phyloP scores from a whole-genome alignment of 169 alveolate species.

The Babesia ovis region DNA sequence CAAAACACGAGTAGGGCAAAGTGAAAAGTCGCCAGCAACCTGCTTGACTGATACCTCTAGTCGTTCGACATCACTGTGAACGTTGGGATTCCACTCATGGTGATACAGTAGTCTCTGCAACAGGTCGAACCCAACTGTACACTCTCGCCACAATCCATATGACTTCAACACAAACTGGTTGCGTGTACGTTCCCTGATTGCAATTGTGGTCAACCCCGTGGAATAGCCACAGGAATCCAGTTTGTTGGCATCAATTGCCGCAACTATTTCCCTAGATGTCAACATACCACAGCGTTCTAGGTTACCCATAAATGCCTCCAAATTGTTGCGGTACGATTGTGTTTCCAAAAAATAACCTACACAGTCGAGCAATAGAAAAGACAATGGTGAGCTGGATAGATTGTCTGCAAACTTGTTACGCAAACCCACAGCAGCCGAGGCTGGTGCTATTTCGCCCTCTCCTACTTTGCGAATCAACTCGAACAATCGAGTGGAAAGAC shows the following conservation, averaged over 20 bases:
- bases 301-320: slow-evolving; percentile 23
- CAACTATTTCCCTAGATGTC: slow-evolving; percentile 54
- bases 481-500: background rate
- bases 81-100: slow-evolving; percentile 2
- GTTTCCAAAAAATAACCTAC: slow-evolving; percentile 40
- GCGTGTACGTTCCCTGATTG: slow-evolving; percentile 55
- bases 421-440: slow-evolving; percentile 28
- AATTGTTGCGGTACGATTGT: background rate
- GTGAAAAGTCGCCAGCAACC: slow-evolving; percentile 37
- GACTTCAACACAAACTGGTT: slow-evolving; percentile 56
- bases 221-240: slow-evolving; percentile 64
- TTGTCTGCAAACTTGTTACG: slow-evolving; percentile 4
- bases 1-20: slow-evolving; percentile 57
- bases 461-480: slow-evolving; percentile 36
- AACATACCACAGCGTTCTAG: slow-evolving; percentile 42
- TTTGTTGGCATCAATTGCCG: slow-evolving; percentile 62
- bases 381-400: slow-evolving; percentile 32
- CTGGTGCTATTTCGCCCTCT: slow-evolving; percentile 27
- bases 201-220: slow-evolving; percentile 43
- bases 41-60: slow-evolving; percentile 4
- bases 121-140: slow-evolving; percentile 37
- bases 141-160: slow-evolving; percentile 57
- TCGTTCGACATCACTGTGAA: background rate
- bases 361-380: slow-evolving; percentile 42
- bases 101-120: slow-evolving; percentile 37